Evolutionary conservation across 129 eudicot genomes (phyloP).

Genomic region (Pseudognaphalium luteoalbum): DNA sequence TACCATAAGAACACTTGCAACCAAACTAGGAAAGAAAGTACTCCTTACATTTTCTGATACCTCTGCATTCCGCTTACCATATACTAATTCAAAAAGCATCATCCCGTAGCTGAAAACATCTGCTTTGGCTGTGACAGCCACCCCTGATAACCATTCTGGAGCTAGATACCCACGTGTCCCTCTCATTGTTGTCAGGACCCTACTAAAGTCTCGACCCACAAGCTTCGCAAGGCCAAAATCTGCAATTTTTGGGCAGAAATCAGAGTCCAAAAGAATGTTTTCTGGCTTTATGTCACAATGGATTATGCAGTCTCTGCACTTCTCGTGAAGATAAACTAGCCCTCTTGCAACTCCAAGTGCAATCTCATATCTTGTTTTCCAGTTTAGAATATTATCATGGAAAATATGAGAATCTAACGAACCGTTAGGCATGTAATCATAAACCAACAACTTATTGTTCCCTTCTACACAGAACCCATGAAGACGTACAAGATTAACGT

Average conservation of each 20-base stretch:
- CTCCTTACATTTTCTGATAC: slow-evolving; percentile 23
- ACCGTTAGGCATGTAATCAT: slow-evolving; percentile 70
- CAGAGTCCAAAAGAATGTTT: slow-evolving; percentile 61
- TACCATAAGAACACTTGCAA: slow-evolving; percentile 33
- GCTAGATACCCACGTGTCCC: slow-evolving; percentile 82
- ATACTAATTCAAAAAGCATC: slow-evolving; percentile 64
- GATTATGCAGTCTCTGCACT: slow-evolving; percentile 71
- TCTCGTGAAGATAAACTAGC: slow-evolving; percentile 64
- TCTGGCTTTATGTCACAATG: slow-evolving; percentile 89
- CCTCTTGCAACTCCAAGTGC: slow-evolving; percentile 73
- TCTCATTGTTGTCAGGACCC: slow-evolving; percentile 74
- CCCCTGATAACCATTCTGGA: slow-evolving; percentile 88
- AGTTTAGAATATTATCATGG: slow-evolving; percentile 29
- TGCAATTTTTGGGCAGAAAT: slow-evolving; percentile 58
- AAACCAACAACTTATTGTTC: slow-evolving; percentile 49
- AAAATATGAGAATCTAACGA: slow-evolving; percentile 62
- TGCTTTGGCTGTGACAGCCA: slow-evolving; percentile 65
- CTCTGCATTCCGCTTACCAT: slow-evolving; percentile 55
- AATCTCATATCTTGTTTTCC: slow-evolving; percentile 65
- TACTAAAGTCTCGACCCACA: slow-evolving; percentile 66
- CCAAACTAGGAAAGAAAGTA: slow-evolving; percentile 48
- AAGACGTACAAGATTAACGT: slow-evolving; percentile 71
- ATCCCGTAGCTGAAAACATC: slow-evolving; percentile 82
- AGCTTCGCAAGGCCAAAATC: slow-evolving; percentile 87
- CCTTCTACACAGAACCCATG: slow-evolving; percentile 71